A percentile compares a stretch with the other conserved stretches of the same genome.
These are phyloP conservation scores for Kokia cookei DNA, from an alignment of 441 rosid species.

Conservation along the genomic window DNA sequence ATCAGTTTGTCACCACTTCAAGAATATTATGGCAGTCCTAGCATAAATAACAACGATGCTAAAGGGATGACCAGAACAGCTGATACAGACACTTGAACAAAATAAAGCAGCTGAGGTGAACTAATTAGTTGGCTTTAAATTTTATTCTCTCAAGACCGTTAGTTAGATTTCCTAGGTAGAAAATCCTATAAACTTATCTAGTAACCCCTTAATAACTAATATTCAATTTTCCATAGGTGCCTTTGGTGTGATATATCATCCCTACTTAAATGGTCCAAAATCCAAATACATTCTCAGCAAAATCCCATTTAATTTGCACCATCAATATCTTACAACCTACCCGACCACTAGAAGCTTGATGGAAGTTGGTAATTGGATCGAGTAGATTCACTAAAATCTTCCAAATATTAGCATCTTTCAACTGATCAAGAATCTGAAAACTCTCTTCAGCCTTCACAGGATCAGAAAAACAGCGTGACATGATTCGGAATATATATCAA, in stretches of 20 bases:
- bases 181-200: neutral
- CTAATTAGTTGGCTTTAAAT: neutral
- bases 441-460: conserved; percentile 82
- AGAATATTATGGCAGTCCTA: neutral
- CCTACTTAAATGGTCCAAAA: neutral
- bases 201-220: neutral
- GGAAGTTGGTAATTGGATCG: conserved; percentile 70
- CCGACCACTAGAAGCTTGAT: conserved; percentile 60
- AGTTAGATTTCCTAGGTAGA: neutral
- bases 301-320: neutral
- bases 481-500: conserved; percentile 73
- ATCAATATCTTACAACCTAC: conserved; percentile 39
- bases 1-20: neutral
- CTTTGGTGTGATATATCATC: neutral
- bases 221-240: neutral
- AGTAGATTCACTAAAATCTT: conserved; percentile 68
- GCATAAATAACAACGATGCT: neutral
- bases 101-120: neutral
- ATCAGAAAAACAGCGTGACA: conserved; percentile 92
- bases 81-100: neutral
- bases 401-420: conserved; percentile 96
- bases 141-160: neutral
- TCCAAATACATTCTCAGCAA: neutral
- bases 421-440: conserved; percentile 88
- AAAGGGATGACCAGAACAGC: neutral